These are phyloP conservation scores for Coemansia nantahalensis DNA, from an alignment of 192 early-diverging fungal species.

Conservation along the genomic window DNA sequence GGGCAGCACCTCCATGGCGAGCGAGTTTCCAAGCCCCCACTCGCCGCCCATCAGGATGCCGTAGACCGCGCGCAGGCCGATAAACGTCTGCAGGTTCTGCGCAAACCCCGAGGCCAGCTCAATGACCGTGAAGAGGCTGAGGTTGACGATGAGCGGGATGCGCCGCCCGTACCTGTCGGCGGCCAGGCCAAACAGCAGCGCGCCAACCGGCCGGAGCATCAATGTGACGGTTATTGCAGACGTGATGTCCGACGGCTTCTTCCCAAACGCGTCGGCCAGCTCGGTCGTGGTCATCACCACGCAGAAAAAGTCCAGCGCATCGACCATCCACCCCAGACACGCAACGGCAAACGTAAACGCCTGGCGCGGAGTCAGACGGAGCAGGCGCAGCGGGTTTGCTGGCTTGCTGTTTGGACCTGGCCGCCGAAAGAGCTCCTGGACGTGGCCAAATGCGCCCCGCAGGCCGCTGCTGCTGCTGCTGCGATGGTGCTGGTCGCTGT, in stretches of 20 bases:
- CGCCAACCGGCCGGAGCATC: constrained; percentile 70
- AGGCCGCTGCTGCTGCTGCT: background rate
- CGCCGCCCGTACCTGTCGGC: constrained; percentile 68
- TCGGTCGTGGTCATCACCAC: constrained; percentile 58
- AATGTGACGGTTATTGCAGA: constrained; percentile 66
- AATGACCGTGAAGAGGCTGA: constrained; percentile 60
- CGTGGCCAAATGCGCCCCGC: constrained; percentile 3
- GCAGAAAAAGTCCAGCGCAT: constrained; percentile 71
- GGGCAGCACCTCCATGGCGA: constrained; percentile 72
- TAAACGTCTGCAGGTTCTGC: constrained; percentile 59
- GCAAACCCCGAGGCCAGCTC: constrained; percentile 68
- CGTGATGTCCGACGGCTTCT: constrained; percentile 57
- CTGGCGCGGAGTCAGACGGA: constrained; percentile 38
- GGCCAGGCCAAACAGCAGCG: constrained; percentile 66
- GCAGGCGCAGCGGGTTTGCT: constrained; percentile 29
- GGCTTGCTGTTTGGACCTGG: constrained; percentile 28
- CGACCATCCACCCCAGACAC: constrained; percentile 72
- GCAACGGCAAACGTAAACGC: constrained; percentile 49
- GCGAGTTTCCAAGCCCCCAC: constrained; percentile 69
- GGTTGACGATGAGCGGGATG: constrained; percentile 65
- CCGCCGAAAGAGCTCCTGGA: constrained; percentile 30
- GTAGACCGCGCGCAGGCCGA: constrained; percentile 57
- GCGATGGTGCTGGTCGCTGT: no score
- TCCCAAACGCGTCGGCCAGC: constrained; percentile 58
- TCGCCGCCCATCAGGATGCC: constrained; percentile 71